Evolutionary conservation across 495 filamentous ascomycete genomes (phyloP).

Genomic region (Neurospora sp.): DNA sequence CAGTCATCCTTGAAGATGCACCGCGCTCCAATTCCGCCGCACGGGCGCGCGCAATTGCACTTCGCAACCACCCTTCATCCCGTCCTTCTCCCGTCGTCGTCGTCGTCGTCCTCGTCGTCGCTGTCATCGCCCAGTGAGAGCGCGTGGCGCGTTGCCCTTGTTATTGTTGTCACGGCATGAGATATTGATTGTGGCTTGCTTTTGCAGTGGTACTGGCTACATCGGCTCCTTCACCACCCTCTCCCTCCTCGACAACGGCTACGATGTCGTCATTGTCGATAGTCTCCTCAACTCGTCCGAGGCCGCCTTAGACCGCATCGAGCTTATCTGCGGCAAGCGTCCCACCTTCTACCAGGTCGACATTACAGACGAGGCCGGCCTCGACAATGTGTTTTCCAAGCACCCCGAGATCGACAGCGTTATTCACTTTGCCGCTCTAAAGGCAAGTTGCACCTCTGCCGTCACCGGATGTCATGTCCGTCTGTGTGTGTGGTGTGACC

Average conservation of each 20-base stretch:
- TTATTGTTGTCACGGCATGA: not conserved
- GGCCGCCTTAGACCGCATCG: conserved; percentile 84
- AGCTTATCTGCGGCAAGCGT: conserved; percentile 82
- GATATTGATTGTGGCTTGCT: conserved; percentile 11
- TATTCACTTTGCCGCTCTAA: conserved; percentile 96
- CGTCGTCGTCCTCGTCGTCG: not conserved
- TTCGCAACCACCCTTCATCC: not conserved
- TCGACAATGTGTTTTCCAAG: conserved; percentile 80
- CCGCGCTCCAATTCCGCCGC: not conserved
- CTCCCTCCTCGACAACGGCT: conserved; percentile 82
- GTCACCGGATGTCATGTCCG: not conserved
- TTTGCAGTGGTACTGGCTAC: conserved; percentile 83
- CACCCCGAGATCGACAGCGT: conserved; percentile 94
- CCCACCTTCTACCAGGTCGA: conserved; percentile 79
- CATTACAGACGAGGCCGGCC: conserved; percentile 69
- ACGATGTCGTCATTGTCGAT: conserved; percentile 92
- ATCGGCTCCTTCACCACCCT: conserved; percentile 96
- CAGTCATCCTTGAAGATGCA: not conserved
- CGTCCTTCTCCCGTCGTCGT: not conserved
- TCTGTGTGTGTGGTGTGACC: conserved; percentile 1
- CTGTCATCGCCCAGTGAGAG: not conserved
- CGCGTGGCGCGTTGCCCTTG: not conserved
- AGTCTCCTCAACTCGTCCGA: conserved; percentile 91
- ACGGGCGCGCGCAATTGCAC: not conserved
- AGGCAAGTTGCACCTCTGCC: conserved; percentile 45